phyloP scores from a whole-genome alignment of 2,329 filamentous ascomycete genomes.

The Cladobotryum protrusum region DNA sequence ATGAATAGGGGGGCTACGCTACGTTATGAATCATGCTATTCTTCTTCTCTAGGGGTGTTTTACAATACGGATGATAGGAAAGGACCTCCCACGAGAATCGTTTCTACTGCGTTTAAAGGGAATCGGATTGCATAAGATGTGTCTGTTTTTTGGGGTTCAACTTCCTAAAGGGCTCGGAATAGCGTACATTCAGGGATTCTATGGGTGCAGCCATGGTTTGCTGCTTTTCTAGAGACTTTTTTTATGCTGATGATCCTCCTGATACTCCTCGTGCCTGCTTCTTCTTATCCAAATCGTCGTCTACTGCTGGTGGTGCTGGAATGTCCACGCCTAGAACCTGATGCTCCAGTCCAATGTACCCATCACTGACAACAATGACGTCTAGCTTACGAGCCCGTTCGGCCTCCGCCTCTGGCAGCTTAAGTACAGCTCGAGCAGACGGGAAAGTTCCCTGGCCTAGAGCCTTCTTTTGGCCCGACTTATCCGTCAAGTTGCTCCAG shows the following conservation, averaged over 20 bases:
- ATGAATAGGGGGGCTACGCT: background rate
- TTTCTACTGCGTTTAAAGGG: background rate
- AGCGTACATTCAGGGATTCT: background rate
- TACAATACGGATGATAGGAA: slow-evolving; percentile 5
- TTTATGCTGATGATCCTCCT: background rate
- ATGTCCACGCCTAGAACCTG: slow-evolving; percentile 43
- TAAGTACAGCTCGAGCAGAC: slow-evolving; percentile 51
- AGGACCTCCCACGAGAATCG: slow-evolving; percentile 12
- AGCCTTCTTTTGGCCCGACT: slow-evolving; percentile 18
- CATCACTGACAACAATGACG: slow-evolving; percentile 76
- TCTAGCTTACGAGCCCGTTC: slow-evolving; percentile 57
- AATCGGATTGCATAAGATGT: background rate
- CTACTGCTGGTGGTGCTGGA: slow-evolving; percentile 43
- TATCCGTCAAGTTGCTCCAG: slow-evolving; percentile 44
- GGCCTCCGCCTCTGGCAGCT: slow-evolving; percentile 46
- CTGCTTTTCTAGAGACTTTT: background rate
- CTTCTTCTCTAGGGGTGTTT: slow-evolving; percentile 1
- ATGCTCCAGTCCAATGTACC: slow-evolving; percentile 70
- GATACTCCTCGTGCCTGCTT: slow-evolving; percentile 19
- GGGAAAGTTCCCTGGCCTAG: slow-evolving; percentile 40
- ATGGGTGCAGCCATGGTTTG: background rate
- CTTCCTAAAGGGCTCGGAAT: background rate
- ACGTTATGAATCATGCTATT: background rate
- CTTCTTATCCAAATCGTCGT: slow-evolving; percentile 40
- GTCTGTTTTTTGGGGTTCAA: background rate